Conservation (phyloP, 1,284 basidiomycete genomes). For the Boletellus deceptivus region DNA sequence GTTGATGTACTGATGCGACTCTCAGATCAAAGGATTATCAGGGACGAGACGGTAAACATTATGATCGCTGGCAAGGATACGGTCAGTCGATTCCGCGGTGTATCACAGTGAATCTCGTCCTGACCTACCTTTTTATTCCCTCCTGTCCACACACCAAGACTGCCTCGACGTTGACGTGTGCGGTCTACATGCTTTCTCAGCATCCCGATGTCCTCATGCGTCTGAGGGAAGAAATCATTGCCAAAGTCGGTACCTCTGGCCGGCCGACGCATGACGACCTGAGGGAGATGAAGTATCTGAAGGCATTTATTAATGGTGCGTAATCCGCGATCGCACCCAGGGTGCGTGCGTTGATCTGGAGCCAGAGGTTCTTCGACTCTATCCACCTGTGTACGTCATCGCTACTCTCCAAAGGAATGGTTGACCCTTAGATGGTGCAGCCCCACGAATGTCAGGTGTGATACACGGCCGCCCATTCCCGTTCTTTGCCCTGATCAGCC, state of each 20-base stretch:
- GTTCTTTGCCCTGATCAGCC: constrained; percentile 5
- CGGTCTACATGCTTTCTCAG: constrained; percentile 53
- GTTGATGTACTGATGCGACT: constrained; percentile 4
- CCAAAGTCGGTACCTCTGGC: constrained; percentile 40
- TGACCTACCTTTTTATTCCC: neutral
- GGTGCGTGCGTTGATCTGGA: neutral
- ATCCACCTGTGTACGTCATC: constrained; percentile 51
- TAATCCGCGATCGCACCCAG: neutral
- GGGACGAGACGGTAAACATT: constrained; percentile 42
- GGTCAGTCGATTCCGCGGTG: constrained; percentile 19
- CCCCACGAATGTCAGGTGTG: constrained; percentile 47
- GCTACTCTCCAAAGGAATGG: neutral
- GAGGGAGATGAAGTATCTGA: constrained; percentile 52
- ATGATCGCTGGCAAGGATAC: constrained; percentile 43
- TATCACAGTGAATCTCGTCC: constrained; percentile 36
- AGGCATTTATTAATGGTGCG: constrained; percentile 59
- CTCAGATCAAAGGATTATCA: constrained; percentile 34
- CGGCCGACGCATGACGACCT: constrained; percentile 53
- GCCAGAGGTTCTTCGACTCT: constrained; percentile 56
- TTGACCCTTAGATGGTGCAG: constrained; percentile 27
- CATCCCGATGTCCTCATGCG: constrained; percentile 45
- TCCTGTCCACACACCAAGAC: constrained; percentile 35
- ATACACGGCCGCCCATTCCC: neutral
- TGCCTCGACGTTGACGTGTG: constrained; percentile 49
- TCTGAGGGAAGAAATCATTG: constrained; percentile 52